Percentiles rank a stretch among this genome's conserved stretches.
These are phyloP conservation scores for Fusarium fujikuroi DNA, from an alignment of 2,329 filamentous ascomycete genomes.

Conservation along the genomic window DNA sequence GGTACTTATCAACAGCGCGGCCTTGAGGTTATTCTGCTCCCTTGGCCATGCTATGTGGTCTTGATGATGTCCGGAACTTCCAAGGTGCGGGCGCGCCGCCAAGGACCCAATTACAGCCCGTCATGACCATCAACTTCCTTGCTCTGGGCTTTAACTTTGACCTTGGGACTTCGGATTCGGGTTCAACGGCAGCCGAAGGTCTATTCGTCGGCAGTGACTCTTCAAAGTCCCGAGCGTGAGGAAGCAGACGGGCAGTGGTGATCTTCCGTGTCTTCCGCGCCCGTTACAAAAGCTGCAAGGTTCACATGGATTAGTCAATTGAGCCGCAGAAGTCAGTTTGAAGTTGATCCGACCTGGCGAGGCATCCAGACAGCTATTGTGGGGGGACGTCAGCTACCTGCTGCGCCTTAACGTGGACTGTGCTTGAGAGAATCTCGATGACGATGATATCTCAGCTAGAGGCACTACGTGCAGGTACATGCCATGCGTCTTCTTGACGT, in stretches of 20 bases:
- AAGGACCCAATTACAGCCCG: not conserved
- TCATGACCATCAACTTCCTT: not conserved
- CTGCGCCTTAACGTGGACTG: conserved; percentile 3
- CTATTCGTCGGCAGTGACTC: conserved; percentile 1
- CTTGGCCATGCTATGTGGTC: conserved; percentile 1
- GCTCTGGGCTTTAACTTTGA: not conserved
- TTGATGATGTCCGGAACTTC: conserved; percentile 1
- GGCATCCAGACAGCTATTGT: conserved; percentile 12
- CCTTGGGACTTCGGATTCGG: conserved; percentile 12
- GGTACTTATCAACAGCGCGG: not conserved
- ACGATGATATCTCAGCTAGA: conserved; percentile 7
- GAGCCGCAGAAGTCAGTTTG: conserved; percentile 3
- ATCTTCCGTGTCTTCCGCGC: conserved; percentile 22
- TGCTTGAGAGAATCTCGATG: not conserved
- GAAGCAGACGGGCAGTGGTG: not conserved
- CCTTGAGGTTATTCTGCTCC: conserved; percentile 2
- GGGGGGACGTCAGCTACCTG: conserved; percentile 1
- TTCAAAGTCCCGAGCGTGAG: not conserved
- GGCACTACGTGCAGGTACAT: not conserved
- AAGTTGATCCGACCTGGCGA: not conserved
- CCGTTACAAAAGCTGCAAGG: not conserved
- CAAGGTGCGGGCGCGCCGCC: conserved; percentile 2
- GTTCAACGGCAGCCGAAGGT: not conserved
- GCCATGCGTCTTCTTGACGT: not conserved
- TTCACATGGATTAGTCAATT: not conserved